These are phyloP conservation scores for Fusarium buharicum DNA, from an alignment of 2,329 filamentous ascomycete species.

Conservation along the genomic window DNA sequence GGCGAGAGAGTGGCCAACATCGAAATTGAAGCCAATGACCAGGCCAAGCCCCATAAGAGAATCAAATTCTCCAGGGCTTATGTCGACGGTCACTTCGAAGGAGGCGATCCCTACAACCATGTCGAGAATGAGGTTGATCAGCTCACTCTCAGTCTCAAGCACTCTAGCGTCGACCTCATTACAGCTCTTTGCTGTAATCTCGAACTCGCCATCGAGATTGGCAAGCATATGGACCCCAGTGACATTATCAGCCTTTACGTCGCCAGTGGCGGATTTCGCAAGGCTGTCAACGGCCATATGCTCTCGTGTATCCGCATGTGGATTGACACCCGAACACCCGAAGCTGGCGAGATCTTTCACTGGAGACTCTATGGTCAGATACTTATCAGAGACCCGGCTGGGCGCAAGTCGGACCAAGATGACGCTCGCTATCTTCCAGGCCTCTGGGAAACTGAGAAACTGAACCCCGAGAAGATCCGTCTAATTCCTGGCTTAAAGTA, in stretches of 20 bases:
- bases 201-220: constrained; percentile 66
- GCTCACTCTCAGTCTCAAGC: constrained; percentile 36
- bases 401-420: constrained; percentile 51
- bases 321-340: constrained; percentile 63
- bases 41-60: constrained; percentile 34
- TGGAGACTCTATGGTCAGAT: constrained; percentile 68
- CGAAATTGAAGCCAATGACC: constrained; percentile 16
- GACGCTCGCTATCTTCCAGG: constrained; percentile 15
- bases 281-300: constrained; percentile 67
- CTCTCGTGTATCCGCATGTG: constrained; percentile 67
- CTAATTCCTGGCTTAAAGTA: constrained; percentile 72
- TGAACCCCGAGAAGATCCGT: constrained; percentile 51
- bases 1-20: constrained; percentile 13
- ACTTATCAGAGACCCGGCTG: constrained; percentile 69
- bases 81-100: constrained; percentile 46
- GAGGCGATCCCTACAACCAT: constrained; percentile 45
- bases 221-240: constrained; percentile 61
- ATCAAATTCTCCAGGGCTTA: constrained; percentile 47
- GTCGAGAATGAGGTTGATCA: constrained; percentile 20
- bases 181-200: constrained; percentile 56
- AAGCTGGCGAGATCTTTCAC: constrained; percentile 67
- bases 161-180: constrained; percentile 55
- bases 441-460: constrained; percentile 11
- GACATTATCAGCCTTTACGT: constrained; percentile 73
- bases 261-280: constrained; percentile 71